Percentiles rank a stretch among this genome's conserved stretches.
These are phyloP conservation scores for Aspergillus viridinutans DNA, from an alignment of 2,329 filamentous ascomycete genomes.

Conservation along the genomic window DNA sequence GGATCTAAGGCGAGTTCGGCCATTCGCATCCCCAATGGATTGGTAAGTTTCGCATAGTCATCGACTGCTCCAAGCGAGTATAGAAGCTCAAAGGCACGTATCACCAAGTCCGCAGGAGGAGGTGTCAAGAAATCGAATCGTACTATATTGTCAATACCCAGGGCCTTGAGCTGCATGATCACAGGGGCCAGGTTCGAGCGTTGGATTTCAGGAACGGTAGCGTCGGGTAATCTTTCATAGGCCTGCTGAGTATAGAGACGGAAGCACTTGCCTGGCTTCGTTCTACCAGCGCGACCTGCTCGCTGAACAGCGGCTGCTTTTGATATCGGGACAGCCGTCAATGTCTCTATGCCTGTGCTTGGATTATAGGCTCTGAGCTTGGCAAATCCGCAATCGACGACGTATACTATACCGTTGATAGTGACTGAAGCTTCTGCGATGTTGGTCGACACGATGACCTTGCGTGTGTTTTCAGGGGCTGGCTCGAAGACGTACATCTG, in stretches of 20 bases:
- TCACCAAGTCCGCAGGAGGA: conserved; percentile 78
- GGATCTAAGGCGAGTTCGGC: conserved; percentile 89
- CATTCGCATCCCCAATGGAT: conserved; percentile 83
- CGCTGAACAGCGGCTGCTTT: conserved; percentile 91
- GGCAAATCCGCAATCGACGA: conserved; percentile 86
- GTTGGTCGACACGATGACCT: conserved; percentile 90
- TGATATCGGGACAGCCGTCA: conserved; percentile 77
- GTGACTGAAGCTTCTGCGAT: conserved; percentile 96
- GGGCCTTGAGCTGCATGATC: conserved; percentile 85
- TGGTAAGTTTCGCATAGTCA: conserved; percentile 83
- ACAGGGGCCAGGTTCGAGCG: conserved; percentile 84
- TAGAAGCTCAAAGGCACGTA: conserved; percentile 80
- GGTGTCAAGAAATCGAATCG: conserved; percentile 85
- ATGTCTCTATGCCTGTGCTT: conserved; percentile 76
- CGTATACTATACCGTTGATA: conserved; percentile 85
- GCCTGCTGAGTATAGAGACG: conserved; percentile 79
- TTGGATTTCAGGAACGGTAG: conserved; percentile 85
- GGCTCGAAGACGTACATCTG: conserved; percentile 95
- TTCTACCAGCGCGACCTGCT: conserved; percentile 84
- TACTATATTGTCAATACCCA: conserved; percentile 91
- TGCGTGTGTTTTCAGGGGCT: conserved; percentile 73
- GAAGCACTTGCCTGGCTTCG: conserved; percentile 88
- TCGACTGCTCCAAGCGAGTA: conserved; percentile 84
- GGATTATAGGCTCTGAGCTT: conserved; percentile 87
- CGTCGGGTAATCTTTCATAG: conserved; percentile 62